These are phyloP conservation scores for Zygoascus biomembranicola DNA, from an alignment of 805 yeast species.

Conservation along the genomic window DNA sequence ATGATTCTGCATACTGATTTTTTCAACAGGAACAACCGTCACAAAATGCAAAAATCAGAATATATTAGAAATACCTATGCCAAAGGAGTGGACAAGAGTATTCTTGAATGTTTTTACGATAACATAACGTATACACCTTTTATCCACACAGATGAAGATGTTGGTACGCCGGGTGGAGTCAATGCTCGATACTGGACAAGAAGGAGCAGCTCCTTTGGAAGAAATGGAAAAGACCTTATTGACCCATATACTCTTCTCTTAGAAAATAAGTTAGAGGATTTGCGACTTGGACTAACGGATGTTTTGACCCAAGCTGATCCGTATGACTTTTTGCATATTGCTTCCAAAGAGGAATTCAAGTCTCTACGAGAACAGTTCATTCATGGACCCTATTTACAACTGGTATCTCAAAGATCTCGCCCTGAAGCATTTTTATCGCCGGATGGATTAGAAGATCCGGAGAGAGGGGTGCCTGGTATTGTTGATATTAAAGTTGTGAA, in stretches of 20 bases:
- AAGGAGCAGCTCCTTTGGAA: slow-evolving; percentile 17
- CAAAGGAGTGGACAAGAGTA: slow-evolving; percentile 29
- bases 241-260: slow-evolving; percentile 33
- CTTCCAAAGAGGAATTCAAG: slow-evolving; percentile 18
- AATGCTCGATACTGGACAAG: slow-evolving; percentile 23
- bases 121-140: slow-evolving; percentile 58
- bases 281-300: slow-evolving; percentile 27
- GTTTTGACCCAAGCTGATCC: slow-evolving; percentile 23
- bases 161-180: slow-evolving; percentile 13
- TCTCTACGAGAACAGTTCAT: slow-evolving; percentile 22
- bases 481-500: slow-evolving; percentile 32
- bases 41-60: slow-evolving; percentile 58
- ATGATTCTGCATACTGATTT: slow-evolving; percentile 68
- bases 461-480: slow-evolving; percentile 27
- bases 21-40: slow-evolving; percentile 58
- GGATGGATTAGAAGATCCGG: slow-evolving; percentile 21
- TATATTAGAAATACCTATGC: slow-evolving; percentile 41
- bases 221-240: slow-evolving; percentile 20
- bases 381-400: slow-evolving; percentile 28
- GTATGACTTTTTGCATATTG: slow-evolving; percentile 19
- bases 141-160: slow-evolving; percentile 35
- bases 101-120: slow-evolving; percentile 50
- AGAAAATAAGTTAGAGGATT: slow-evolving; percentile 26
- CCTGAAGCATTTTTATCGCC: slow-evolving; percentile 28
- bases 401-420: slow-evolving; percentile 30